phyloP scores from a whole-genome alignment of 2,329 filamentous ascomycete genomes.

The Aspergillus clavatus region DNA sequence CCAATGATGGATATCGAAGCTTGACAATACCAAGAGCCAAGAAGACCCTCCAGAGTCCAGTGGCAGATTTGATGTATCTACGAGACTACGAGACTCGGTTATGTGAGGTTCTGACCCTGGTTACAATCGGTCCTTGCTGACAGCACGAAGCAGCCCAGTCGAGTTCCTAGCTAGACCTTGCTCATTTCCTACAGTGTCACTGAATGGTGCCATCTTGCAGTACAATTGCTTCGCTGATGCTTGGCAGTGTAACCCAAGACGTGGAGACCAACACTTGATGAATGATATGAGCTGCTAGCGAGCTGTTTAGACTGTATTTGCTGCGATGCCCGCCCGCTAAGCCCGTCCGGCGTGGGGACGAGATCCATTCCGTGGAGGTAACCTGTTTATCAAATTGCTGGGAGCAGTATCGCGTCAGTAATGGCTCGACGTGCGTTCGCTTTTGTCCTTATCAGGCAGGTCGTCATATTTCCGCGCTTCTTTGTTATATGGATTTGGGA shows the following conservation, averaged over 20 bases:
- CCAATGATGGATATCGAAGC: background rate
- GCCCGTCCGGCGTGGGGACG: background rate
- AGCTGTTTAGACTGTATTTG: background rate
- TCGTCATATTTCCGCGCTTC: background rate
- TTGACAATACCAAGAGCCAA: background rate
- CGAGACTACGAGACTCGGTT: no score
- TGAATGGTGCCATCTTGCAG: background rate
- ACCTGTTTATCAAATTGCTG: conserved; percentile 7
- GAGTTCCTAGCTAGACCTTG: no score
- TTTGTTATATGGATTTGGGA: background rate
- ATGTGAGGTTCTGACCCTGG: no score
- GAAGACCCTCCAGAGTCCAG: no score
- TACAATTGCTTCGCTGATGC: conserved; percentile 1
- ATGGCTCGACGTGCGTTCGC: background rate
- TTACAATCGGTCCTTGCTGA: background rate
- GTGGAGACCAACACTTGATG: background rate
- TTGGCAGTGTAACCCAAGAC: conserved; percentile 22
- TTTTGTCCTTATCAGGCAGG: conserved; percentile 1
- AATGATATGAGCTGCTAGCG: no score
- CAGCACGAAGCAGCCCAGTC: background rate
- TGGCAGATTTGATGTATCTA: no score
- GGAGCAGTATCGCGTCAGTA: background rate
- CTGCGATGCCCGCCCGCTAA: conserved; percentile 1
- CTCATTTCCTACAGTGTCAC: no score
- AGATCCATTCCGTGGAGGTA: background rate